Percentiles rank a stretch among this genome's conserved stretches.
These are phyloP conservation scores for Periconia digitata DNA, from an alignment of 2,329 filamentous ascomycete genomes.

Conservation along the genomic window DNA sequence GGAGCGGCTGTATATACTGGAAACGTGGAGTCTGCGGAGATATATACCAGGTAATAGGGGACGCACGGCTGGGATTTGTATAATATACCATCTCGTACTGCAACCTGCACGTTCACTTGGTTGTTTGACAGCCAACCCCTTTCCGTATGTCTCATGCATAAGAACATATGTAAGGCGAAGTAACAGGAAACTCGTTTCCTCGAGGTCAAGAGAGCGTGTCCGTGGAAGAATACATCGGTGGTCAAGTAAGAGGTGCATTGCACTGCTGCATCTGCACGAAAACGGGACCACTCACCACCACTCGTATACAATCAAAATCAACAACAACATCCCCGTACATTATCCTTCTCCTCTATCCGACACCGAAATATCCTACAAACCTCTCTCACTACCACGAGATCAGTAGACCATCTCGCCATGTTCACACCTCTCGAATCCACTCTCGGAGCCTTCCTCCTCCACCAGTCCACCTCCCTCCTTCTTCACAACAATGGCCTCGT, in stretches of 20 bases:
- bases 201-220: background rate
- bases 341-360: background rate
- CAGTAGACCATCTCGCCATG: slow-evolving; percentile 40
- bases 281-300: background rate
- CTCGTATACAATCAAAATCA: too few relatives aligned
- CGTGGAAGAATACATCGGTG: background rate
- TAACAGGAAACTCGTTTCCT: background rate
- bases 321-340: background rate
- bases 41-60: too few relatives aligned
- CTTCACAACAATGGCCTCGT: slow-evolving; percentile 55
- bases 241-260: background rate
- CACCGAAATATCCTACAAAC: background rate
- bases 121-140: too few relatives aligned
- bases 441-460: slow-evolving; percentile 54
- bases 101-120: too few relatives aligned
- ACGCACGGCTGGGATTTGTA: too few relatives aligned
- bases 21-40: too few relatives aligned
- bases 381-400: background rate
- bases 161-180: too few relatives aligned
- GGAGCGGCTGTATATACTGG: background rate
- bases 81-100: too few relatives aligned
- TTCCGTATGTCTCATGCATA: too few relatives aligned
- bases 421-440: slow-evolving; percentile 57
- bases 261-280: background rate
- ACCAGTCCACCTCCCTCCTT: slow-evolving; percentile 53